Evolutionary conservation across 2,329 filamentous ascomycete genomes (phyloP).

Genomic region (Colletotrichum sp.): DNA sequence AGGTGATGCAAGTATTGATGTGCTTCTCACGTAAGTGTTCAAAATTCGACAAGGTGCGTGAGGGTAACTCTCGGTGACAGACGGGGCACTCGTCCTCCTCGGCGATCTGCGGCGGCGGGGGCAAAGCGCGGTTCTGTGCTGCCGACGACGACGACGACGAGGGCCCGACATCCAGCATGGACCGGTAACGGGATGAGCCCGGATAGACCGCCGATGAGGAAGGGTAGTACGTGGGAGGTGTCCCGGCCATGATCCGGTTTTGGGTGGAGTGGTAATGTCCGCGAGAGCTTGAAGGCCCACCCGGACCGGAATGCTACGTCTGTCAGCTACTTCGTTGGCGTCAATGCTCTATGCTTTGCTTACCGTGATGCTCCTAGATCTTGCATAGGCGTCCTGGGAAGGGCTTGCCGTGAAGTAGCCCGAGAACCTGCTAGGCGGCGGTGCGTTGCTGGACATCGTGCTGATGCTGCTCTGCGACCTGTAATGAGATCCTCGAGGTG

Average conservation of each 20-base stretch:
- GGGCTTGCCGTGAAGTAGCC: conserved; percentile 39
- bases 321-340: conserved; percentile 9
- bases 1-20: conserved; percentile 61
- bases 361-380: conserved; percentile 20
- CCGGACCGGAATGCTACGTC: conserved; percentile 27
- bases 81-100: conserved; percentile 84
- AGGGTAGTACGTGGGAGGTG: conserved; percentile 39
- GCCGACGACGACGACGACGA: conserved; percentile 41
- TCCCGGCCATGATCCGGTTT: conserved; percentile 45
- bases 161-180: conserved; percentile 35
- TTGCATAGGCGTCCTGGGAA: conserved; percentile 37
- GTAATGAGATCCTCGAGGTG: conserved; percentile 42
- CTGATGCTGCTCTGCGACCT: conserved; percentile 51
- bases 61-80: conserved; percentile 74
- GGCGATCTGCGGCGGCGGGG: conserved; percentile 53
- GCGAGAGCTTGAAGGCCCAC: conserved; percentile 28
- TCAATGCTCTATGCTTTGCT: not conserved
- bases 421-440: conserved; percentile 36
- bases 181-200: conserved; percentile 28
- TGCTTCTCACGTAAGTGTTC: conserved; percentile 63
- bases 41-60: conserved; percentile 55
- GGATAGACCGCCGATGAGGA: conserved; percentile 25
- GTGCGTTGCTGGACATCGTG: conserved; percentile 32
- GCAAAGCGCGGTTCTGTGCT: conserved; percentile 40
- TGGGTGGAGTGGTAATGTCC: conserved; percentile 39